A percentile compares a stretch with the other conserved stretches of the same genome.
phyloP scores from a whole-genome alignment of 1,284 basidiomycete species.

The Schizophyllum commune region DNA sequence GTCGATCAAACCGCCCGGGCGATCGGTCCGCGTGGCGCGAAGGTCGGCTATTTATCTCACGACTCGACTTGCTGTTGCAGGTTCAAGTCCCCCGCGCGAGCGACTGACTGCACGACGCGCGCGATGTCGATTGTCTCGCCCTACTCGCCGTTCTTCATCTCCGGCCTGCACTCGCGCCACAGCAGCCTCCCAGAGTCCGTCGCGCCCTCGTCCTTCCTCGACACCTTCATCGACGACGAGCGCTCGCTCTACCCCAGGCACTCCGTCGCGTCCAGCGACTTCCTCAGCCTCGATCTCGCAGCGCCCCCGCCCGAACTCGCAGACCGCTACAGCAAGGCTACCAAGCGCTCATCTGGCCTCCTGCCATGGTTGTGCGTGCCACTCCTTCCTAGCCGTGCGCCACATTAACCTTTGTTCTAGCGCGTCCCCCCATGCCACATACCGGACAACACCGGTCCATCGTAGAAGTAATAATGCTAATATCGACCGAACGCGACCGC shows the following conservation, averaged over 20 bases:
- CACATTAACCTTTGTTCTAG: neutral
- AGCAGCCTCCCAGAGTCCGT: neutral
- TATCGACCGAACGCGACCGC: neutral
- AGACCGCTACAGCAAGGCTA: neutral
- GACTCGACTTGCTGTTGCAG: neutral
- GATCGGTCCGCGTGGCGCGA: neutral
- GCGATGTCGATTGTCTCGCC: constrained; percentile 11
- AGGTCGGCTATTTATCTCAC: neutral
- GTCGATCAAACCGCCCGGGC: neutral
- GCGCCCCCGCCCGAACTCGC: too few relatives aligned
- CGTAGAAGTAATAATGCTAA: neutral
- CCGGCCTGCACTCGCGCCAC: constrained; percentile 35
- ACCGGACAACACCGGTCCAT: neutral
- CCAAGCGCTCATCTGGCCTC: neutral
- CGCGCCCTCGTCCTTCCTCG: neutral
- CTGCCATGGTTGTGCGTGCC: neutral
- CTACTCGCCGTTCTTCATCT: constrained; percentile 55
- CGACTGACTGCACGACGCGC: neutral
- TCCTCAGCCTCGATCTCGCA: neutral
- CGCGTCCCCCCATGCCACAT: neutral
- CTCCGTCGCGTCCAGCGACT: neutral
- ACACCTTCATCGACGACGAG: neutral
- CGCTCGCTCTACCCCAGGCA: neutral
- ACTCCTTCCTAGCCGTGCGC: neutral
- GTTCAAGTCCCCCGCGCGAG: neutral